Conservation (phyloP, 1,284 basidiomycete genomes). For the Sanghuangporus baumii region DNA sequence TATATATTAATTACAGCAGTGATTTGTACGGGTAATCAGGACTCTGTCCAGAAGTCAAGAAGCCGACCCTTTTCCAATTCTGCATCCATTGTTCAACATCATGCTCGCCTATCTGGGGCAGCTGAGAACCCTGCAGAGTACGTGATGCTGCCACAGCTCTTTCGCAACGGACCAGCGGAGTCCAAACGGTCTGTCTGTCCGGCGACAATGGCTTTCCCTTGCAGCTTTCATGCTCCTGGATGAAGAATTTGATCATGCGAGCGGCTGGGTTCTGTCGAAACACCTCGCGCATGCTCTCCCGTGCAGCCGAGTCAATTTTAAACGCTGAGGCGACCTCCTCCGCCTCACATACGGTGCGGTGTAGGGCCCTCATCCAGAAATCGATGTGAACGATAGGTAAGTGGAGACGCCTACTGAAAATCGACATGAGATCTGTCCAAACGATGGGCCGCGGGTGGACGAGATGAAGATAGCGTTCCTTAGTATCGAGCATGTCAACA, state of each 20-base stretch:
- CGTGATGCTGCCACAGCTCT: conserved; percentile 2
- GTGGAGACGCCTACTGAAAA: background rate
- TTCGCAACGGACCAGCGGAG: background rate
- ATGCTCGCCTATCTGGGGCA: background rate
- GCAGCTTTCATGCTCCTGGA: background rate
- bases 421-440: conserved; percentile 9
- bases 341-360: background rate
- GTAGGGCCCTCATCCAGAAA: conserved; percentile 1
- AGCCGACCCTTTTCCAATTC: conserved; percentile 7
- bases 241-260: conserved; percentile 13
- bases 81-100: conserved; percentile 6
- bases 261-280: conserved; percentile 11
- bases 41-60: background rate
- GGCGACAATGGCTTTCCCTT: background rate
- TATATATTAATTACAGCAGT: background rate
- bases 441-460: conserved; percentile 23
- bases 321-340: background rate
- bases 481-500: conserved; percentile 21
- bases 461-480: conserved; percentile 20
- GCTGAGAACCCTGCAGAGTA: background rate
- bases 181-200: background rate
- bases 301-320: background rate
- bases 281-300: background rate
- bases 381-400: conserved; percentile 9
- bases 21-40: background rate